Base-by-base conservation (phyloP, 805 yeast species). In the Candida tallmaniae region DNA sequence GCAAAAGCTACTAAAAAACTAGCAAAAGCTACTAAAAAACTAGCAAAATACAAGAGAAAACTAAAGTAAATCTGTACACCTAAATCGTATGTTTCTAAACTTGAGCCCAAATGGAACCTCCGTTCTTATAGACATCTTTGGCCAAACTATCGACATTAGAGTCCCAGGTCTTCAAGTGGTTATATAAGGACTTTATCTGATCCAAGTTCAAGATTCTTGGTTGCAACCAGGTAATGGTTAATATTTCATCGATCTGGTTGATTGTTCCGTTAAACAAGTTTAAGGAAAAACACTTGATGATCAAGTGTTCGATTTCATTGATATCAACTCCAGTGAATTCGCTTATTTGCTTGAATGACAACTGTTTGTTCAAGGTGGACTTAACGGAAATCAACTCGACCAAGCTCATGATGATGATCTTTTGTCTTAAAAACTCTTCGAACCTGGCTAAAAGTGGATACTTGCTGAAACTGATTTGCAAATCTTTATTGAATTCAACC, bases 151-250 rank as follows among this genome's bases (percentile, higher is more conserved):
- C 70, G 17, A 90, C 97, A 47, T 80, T 80, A 35, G 59, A 56
- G 47, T 83, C 81, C 99, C 99, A 93, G 33, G 68, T 70, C 18
- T 69, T 68, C 52, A 93, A 73, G 49, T 84, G 83, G 34, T 71
- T 69, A 45, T 78, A 78, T 83, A 93, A 86, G 28, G 71, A 70
- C 38, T 70, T 74, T 39, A 90, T 83, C 68, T 93, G 98, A 28
- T 75, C 76, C 43, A 68, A 70, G 51, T 86, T 86, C 73, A 93
- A 81, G 36, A 88, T 85, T 51, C 97, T 74, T 39, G 98, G 97
- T 68, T 93, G 97, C 42, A 90, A 81, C 98, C 98, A 93, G 18
- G 83, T 78, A 31, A 93, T 79, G 22, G 82, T 78, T 37, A 93
- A 83, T 10, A 81, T 65, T 56, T 81, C 76, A 32, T 76, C 75